Conservation (phyloP, 768 basidiomycete genomes). For the Boletus subcaerulescens region DNA sequence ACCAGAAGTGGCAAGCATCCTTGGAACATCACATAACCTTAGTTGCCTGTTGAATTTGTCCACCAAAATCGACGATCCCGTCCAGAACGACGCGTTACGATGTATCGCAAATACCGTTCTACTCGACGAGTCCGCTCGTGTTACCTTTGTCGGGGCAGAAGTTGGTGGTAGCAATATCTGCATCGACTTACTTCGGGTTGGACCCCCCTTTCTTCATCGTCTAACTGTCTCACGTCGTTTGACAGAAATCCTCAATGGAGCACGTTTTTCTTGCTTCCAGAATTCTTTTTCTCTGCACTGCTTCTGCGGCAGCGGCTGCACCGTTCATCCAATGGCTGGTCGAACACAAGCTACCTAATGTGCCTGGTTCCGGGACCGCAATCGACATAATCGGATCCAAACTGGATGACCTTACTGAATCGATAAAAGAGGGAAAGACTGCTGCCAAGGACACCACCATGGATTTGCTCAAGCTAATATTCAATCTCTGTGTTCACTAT, state of each 20-base stretch:
- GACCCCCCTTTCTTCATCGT: slow-evolving; percentile 11
- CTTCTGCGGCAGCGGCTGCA: slow-evolving; percentile 45
- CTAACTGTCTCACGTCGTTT: slow-evolving; percentile 3
- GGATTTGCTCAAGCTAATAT: slow-evolving; percentile 81
- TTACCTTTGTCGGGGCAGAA: slow-evolving; percentile 51
- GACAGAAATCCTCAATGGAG: slow-evolving; percentile 62
- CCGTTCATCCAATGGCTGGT: slow-evolving; percentile 54
- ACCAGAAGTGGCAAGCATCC: slow-evolving; percentile 60
- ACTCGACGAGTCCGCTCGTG: slow-evolving; percentile 60
- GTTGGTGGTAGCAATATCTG: slow-evolving; percentile 63
- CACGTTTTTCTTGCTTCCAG: slow-evolving; percentile 72
- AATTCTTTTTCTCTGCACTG: slow-evolving; percentile 73
- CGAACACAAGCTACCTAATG: slow-evolving; percentile 57
- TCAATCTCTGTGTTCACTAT: slow-evolving; percentile 79
- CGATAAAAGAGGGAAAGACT: slow-evolving; percentile 44
- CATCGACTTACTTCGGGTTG: slow-evolving; percentile 58
- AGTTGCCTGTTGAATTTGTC: slow-evolving; percentile 52
- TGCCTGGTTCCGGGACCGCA: slow-evolving; percentile 39
- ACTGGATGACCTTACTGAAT: slow-evolving; percentile 52
- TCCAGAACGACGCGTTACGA: slow-evolving; percentile 66
- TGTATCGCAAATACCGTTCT: slow-evolving; percentile 80
- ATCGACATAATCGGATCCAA: slow-evolving; percentile 61
- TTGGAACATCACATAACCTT: slow-evolving; percentile 56
- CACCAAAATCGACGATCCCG: slow-evolving; percentile 50
- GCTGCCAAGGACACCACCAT: slow-evolving; percentile 63